phyloP scores from a whole-genome alignment of 2,329 filamentous ascomycete genomes.

The Teratosphaeria zuluensis region DNA sequence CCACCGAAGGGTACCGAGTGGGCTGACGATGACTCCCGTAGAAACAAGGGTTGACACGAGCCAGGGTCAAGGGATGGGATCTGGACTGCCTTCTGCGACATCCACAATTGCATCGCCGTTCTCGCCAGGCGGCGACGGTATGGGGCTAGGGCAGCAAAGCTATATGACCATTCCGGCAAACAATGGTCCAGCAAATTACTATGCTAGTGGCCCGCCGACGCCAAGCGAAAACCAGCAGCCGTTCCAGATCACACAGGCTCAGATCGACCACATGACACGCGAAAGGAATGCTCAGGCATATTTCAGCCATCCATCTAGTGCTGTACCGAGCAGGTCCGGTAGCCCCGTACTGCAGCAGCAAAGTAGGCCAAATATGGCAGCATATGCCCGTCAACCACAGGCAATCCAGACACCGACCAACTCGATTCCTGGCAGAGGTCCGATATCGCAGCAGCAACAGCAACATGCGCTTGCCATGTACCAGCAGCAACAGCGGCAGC shows the following conservation, averaged over 20 bases:
- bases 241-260: conserved; percentile 9
- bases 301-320: conserved; percentile 23
- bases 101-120: conserved; percentile 26
- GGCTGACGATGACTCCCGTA: conserved; percentile 62
- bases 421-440: conserved; percentile 5
- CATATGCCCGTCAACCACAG: conserved; percentile 21
- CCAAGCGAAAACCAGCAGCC: conserved; percentile 18
- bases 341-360: conserved; percentile 48
- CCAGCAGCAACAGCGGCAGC: conserved; percentile 5
- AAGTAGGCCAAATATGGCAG: conserved; percentile 24
- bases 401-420: conserved; percentile 22
- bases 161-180: conserved; percentile 26
- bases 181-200: conserved; percentile 18
- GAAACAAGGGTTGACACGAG: conserved; percentile 51
- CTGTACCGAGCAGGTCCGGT: conserved; percentile 57
- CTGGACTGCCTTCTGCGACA: conserved; percentile 19
- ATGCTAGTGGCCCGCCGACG: conserved; percentile 23
- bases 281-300: conserved; percentile 17
- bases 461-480: not conserved
- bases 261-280: conserved; percentile 13
- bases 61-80: conserved; percentile 15
- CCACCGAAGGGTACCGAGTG: conserved; percentile 56
- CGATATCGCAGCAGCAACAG: conserved; percentile 7
- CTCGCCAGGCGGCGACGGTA: conserved; percentile 32
- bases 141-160: conserved; percentile 7